These are phyloP conservation scores for Euphorbia pulcherrima DNA, from an alignment of 345 rosid species.

Conservation along the genomic window DNA sequence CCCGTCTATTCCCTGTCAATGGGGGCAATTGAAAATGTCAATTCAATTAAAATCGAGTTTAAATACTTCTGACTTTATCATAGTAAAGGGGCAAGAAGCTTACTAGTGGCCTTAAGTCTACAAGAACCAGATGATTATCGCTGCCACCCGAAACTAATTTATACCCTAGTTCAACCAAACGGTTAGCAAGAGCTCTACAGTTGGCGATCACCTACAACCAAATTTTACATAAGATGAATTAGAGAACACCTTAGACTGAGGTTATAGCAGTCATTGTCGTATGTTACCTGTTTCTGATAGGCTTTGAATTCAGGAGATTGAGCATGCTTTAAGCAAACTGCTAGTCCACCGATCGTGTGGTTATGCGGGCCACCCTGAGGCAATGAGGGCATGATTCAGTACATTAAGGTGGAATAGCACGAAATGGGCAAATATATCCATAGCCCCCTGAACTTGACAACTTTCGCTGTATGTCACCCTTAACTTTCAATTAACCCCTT, in stretches of 20 bases:
- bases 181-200: conserved; percentile 68
- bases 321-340: conserved; percentile 86
- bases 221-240: neutral
- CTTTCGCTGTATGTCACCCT: too few species aligned
- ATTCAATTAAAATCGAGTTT: too few species aligned
- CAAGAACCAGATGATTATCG: conserved; percentile 86
- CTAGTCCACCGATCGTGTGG: conserved; percentile 88
- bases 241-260: neutral
- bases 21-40: too few species aligned
- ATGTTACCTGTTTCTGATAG: conserved; percentile 69
- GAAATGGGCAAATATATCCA: too few species aligned
- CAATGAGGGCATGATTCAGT: neutral
- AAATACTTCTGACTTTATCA: too few species aligned
- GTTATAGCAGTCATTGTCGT: neutral
- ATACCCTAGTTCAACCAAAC: conserved; percentile 70
- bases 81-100: conserved; percentile 16
- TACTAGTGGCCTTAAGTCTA: conserved; percentile 82
- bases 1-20: conserved; percentile 73
- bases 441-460: too few species aligned
- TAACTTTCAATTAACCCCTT: too few species aligned
- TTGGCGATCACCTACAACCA: conserved; percentile 63
- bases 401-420: neutral
- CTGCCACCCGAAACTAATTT: conserved; percentile 87
- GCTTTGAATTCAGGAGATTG: conserved; percentile 63
- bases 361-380: conserved; percentile 95